Evolutionary conservation across 2,329 filamentous ascomycete species (phyloP), one percentile per base, ranked within the genome.

Genomic region (Hymenoscyphus occultus): DNA sequence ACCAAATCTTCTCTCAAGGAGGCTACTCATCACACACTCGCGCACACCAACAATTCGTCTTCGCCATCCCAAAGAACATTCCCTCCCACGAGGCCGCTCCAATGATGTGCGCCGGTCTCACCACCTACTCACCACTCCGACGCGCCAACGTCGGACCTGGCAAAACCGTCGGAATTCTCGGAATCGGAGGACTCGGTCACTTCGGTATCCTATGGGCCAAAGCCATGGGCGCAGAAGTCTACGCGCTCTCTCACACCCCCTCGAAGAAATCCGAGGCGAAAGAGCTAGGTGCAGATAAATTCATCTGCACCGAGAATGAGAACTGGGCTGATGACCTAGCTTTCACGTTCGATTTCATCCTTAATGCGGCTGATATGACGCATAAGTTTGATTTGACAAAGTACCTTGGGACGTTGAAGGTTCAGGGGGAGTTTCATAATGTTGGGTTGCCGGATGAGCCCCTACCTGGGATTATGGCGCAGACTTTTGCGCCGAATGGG

Each of bases 101-200:
- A 0, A 86, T 94, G 79, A 82, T 94, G 51, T 93, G 91, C 74
- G 91, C 87, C 1, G 91, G 91, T 0, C 82, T 93, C 63, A 94
- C 91, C 0, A 84, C 89, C 0, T 73, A 71, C 61, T 68, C 65
- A 1, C 72, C 71, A 0, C 66, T 94, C 19, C 82, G 83, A 59
- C 83, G 87, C 22, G 86, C 65, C 14, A 65, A 65, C 1, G 61
- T 60, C 6, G 68, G 69, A 9, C 67, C 68, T 7, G 70, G 90
- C 5, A 90, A 89, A 75, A 82, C 79, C 5, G 88, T 93, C 0
- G 90, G 86, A 0, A 84, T 93, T 61, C 80, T 92, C 5, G 90
- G 90, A 5, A 81, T 93, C 12, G 90, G 90, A 9, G 90, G 90
- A 0, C 77, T 92, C 0, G 90, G 90, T 0, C 90, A 93, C 74